A percentile compares a stretch with the other conserved stretches of the same genome.
Evolutionary conservation across 768 basidiomycete genomes (phyloP).

Genomic region (Strobilomyces dryophilus): DNA sequence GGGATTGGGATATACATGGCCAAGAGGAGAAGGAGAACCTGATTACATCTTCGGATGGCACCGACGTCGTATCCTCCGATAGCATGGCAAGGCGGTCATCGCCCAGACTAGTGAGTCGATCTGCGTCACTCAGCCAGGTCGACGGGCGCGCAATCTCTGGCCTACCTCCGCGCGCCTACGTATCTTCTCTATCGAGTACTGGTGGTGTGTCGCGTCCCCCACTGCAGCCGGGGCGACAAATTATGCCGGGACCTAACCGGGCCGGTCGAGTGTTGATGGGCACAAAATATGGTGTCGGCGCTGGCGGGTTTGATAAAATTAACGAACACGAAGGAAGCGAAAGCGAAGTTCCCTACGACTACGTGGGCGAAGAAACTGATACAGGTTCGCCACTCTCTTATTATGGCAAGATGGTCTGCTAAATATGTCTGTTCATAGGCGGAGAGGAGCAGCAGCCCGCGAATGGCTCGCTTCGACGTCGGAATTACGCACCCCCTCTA

Average conservation of each 20-base stretch:
- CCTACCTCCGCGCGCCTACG: slow-evolving; percentile 31
- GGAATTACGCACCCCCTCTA: slow-evolving; percentile 23
- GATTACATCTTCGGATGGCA: slow-evolving; percentile 24
- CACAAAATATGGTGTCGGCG: slow-evolving; percentile 27
- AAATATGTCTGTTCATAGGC: slow-evolving; percentile 26
- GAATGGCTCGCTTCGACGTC: slow-evolving; percentile 26
- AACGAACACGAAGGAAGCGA: slow-evolving; percentile 43
- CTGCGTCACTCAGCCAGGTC: slow-evolving; percentile 31
- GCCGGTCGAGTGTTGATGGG: slow-evolving; percentile 49
- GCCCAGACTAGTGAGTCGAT: slow-evolving; percentile 28
- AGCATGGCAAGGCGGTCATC: slow-evolving; percentile 20
- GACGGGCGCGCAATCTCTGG: slow-evolving; percentile 33
- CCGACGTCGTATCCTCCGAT: slow-evolving; percentile 25
- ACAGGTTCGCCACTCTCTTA: slow-evolving; percentile 27
- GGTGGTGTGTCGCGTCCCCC: slow-evolving; percentile 40
- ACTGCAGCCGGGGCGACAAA: slow-evolving; percentile 39
- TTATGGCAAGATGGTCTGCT: slow-evolving; percentile 13
- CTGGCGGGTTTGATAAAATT: slow-evolving; percentile 44
- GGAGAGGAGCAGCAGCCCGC: slow-evolving; percentile 26
- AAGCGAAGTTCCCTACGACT: slow-evolving; percentile 33
- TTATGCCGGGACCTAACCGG: slow-evolving; percentile 42
- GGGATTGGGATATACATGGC: slow-evolving; percentile 26
- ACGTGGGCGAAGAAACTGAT: slow-evolving; percentile 38
- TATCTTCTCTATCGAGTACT: slow-evolving; percentile 21
- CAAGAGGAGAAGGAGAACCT: slow-evolving; percentile 42